Base-by-base conservation (phyloP, 2,329 filamentous ascomycete species). In the Alternaria sp. region DNA sequence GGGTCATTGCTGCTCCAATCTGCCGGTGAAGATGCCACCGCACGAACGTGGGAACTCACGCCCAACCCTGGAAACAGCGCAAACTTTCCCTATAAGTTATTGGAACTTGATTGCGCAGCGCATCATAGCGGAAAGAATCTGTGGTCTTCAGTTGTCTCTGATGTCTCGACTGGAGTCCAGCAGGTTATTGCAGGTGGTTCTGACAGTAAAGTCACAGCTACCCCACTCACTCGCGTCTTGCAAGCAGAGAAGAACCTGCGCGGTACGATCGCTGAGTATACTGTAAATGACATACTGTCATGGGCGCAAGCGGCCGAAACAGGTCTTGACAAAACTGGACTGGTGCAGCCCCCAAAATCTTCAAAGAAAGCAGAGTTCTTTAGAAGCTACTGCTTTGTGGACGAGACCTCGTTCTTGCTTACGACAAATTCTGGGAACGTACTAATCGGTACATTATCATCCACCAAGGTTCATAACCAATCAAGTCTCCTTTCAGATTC, bases 51-150 rank as follows among this genome's bases (percentile, higher is more conserved):
- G 93, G 82, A 68, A 22, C 54, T 78, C 52, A 25, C 48, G 43
- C 41, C 54, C 22, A 68, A 60, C 16, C 51, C 32, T 10, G 41
- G 20, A 7, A 38, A 57, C 22, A 57, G 49, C 40, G 7, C 45
- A 32, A 32, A 6, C 20, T 55, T 60, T 7, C 58, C 41, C 61
- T 78, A 64, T 48, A 78, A 67, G 6, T 75, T 93, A 44, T 77
- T 78, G 12, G 85, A 91, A 52, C 73, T 84, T 2, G 81, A 84
- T 2, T 87, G 85, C 8, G 85, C 87, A 51, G 83, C 86, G 3
- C 86, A 88, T 61, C 94, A 98, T 74, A 85, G 83, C 34, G 95
- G 95, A 7, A 99, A 97, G 78, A 93, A 97, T 74, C 89, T 98
- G 7, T 98, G 94, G 94, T 89, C 93, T 0, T 54, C 71, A 59